Evolutionary conservation across 179 eudicot genomes (phyloP).

Genomic region (Heliamphora pulchella): DNA sequence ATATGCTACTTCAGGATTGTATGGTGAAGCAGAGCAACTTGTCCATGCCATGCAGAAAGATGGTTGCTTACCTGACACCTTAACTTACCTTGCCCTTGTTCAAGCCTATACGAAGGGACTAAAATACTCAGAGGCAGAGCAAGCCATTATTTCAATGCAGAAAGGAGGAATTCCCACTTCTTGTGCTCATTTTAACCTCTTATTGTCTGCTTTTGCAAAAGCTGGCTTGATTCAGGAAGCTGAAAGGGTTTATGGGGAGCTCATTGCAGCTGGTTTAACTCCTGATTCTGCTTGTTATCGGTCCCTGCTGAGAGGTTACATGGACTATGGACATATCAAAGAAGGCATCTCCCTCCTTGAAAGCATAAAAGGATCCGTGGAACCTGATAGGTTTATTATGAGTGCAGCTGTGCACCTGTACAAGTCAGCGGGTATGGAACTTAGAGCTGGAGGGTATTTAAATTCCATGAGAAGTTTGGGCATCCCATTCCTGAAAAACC

Average conservation of each 20-base stretch:
- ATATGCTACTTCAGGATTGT: conserved; percentile 51
- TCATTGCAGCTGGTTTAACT: conserved; percentile 33
- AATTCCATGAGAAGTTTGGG: conserved; percentile 38
- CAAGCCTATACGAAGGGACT: conserved; percentile 45
- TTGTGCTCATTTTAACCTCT: conserved; percentile 55
- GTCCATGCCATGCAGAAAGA: conserved; percentile 47
- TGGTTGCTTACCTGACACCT: conserved; percentile 47
- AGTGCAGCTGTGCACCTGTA: conserved; percentile 70
- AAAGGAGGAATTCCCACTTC: conserved; percentile 44
- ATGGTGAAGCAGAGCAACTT: conserved; percentile 52
- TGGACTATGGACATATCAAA: conserved; percentile 52
- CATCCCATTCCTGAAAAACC: conserved; percentile 37
- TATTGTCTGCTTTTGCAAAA: conserved; percentile 39
- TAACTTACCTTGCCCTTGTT: conserved; percentile 58
- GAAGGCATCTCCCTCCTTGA: conserved; percentile 59
- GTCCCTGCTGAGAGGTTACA: conserved; percentile 51
- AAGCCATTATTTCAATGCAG: conserved; percentile 44
- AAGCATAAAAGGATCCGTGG: conserved; percentile 29
- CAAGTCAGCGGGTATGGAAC: conserved; percentile 38
- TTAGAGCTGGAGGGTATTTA: conserved; percentile 35
- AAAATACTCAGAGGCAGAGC: conserved; percentile 47
- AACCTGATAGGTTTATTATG: conserved; percentile 50
- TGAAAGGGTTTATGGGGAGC: conserved; percentile 32
- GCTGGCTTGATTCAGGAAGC: conserved; percentile 46
- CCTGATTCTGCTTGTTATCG: conserved; percentile 49